Evolutionary conservation across 176 grass and related monocot genomes (phyloP).

Genomic region (Chloris gayana): DNA sequence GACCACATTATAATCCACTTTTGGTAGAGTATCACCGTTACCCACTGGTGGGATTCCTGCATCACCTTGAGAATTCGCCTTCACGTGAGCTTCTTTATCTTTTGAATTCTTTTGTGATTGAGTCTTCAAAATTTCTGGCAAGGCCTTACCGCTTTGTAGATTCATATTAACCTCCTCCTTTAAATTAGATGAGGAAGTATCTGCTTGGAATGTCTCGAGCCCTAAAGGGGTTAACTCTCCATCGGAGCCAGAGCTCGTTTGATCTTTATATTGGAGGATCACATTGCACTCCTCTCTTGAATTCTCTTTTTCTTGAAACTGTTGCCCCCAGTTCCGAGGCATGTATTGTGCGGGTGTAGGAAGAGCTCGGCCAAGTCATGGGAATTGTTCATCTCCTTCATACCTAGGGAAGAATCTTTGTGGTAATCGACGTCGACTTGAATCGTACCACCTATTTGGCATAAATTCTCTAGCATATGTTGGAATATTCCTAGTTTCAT

Average conservation of each 20-base stretch:
- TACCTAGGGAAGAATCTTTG: not conserved
- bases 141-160: no score
- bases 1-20: not conserved
- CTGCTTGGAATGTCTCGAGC: not conserved
- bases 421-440: not conserved
- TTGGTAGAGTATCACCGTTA: not conserved
- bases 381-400: not conserved
- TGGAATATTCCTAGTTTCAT: fast-evolving
- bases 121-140: no score
- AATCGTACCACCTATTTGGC: not conserved
- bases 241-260: not conserved
- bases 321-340: no score
- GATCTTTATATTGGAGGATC: no score
- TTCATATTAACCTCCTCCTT: no score
- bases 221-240: not conserved
- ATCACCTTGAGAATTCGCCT: no score
- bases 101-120: no score
- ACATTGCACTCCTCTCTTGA: no score
- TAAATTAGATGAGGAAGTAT: not conserved
- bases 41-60: no score
- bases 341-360: not conserved
- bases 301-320: no score
- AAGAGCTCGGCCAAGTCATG: fast-evolving
- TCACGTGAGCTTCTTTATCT: no score
- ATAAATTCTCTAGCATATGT: not conserved